Evolutionary conservation across 2,329 filamentous ascomycete species (phyloP), one percentile per base, ranked within the genome.

Genomic region (Epichloe aotearoae): DNA sequence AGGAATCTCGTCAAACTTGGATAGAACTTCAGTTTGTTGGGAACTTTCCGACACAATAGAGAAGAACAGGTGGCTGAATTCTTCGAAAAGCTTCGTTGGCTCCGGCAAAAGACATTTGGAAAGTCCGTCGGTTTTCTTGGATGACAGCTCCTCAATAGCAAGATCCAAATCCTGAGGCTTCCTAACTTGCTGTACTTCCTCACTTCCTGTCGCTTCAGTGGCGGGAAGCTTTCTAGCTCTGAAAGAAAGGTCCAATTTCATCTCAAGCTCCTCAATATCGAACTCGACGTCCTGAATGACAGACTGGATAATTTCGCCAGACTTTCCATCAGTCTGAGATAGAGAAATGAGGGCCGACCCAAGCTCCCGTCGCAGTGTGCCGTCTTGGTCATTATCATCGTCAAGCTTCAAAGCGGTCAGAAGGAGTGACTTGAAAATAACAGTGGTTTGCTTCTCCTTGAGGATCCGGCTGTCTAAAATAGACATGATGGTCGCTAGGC

Each of bases 251-350:
- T 87, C 83, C 19, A 94, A 73, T 57, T 80, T 84, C 68, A 87
- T 76, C 66, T 93, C 86, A 17, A 93, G 69, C 46, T 82, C 77
- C 53, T 88, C 80, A 43, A 93, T 77, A 59, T 93, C 84, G 53
- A 88, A 75, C 12, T 83, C 77, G 7, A 80, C 76, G 40, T 84
- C 78, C 37, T 80, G 72, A 38, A 91, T 76, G 4, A 83, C 77
- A n/a, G 73, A 73, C 54, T 81, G 75, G 52, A 93, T 79, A n/a
- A 83, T 71, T 26, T 77, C 73, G 12, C 81, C 82, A 20, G 79
- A 69, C 39, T 74, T 73, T 33, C 76, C 77, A 8, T 75, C 72
- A 39, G 73, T 69, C 54, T 83, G 80, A 4, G 79, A 82, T 49
- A 90, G 73, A 5, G 72, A 69, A 47, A 87, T 82, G n/a, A 91